phyloP scores from a whole-genome alignment of 176 grass and related monocot genomes.

The Metroxylon sagu region DNA sequence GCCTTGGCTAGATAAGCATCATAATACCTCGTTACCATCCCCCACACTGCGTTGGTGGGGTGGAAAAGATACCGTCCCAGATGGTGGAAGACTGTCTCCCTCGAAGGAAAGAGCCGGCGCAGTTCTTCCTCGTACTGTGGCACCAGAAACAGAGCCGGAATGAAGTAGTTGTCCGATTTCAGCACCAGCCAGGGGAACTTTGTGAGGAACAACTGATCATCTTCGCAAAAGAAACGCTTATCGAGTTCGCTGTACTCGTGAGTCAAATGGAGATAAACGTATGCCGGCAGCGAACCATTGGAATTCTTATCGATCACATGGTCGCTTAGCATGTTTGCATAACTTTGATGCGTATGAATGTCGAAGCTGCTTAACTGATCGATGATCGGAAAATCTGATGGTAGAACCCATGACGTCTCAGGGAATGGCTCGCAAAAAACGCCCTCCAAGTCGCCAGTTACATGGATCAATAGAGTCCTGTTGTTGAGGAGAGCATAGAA shows the following conservation, averaged over 20 bases:
- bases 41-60: conserved; percentile 59
- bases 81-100: conserved; percentile 65
- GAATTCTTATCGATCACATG: conserved; percentile 19
- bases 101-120: conserved; percentile 41
- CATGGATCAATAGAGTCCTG: conserved; percentile 51
- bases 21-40: conserved; percentile 54
- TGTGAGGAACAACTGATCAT: conserved; percentile 44
- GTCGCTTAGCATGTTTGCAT: conserved; percentile 59
- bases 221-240: conserved; percentile 65
- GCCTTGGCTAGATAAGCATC: conserved; percentile 52
- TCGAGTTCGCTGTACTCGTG: conserved; percentile 35
- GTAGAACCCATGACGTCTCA: conserved; percentile 63
- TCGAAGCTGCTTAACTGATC: conserved; percentile 30
- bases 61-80: conserved; percentile 72
- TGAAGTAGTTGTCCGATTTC: conserved; percentile 81
- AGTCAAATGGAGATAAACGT: conserved; percentile 64
- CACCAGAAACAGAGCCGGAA: conserved; percentile 66
- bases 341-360: conserved; percentile 43
- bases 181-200: conserved; percentile 85
- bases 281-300: conserved; percentile 37
- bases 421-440: conserved; percentile 89
- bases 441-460: conserved; percentile 40
- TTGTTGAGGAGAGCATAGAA: conserved; percentile 75
- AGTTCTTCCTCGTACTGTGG: conserved; percentile 51
- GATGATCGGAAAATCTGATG: conserved; percentile 43